Evolutionary conservation across 495 filamentous ascomycete species (phyloP).

Genomic region (Penicillium atrosanguineum): DNA sequence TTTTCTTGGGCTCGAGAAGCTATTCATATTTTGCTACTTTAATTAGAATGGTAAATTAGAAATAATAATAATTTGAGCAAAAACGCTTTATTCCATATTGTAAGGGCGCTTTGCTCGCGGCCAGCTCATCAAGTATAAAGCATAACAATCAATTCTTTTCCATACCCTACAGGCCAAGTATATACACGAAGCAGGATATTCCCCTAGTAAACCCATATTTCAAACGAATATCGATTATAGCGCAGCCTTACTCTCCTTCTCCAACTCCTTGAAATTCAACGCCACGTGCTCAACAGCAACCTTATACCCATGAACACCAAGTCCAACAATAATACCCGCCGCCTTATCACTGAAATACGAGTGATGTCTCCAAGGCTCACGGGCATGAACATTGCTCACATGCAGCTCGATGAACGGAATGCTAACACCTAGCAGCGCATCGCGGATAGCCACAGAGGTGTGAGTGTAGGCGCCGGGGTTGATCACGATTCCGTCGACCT

Average conservation of each 20-base stretch:
- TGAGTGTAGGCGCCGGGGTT: conserved; percentile 70
- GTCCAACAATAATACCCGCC: conserved; percentile 61
- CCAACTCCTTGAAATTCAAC: conserved; percentile 38
- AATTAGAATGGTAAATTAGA: too few relatives aligned
- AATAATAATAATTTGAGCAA: background rate
- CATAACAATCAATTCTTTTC: background rate
- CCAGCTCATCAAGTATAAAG: background rate
- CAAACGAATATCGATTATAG: conserved; percentile 2
- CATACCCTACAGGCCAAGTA: background rate
- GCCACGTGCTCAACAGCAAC: conserved; percentile 65
- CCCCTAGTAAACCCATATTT: background rate
- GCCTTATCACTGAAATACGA: conserved; percentile 72
- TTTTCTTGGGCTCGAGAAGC: background rate
- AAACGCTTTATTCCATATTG: too few relatives aligned
- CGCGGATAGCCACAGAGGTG: conserved; percentile 64
- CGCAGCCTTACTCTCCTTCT: conserved; percentile 26
- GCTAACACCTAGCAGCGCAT: conserved; percentile 60
- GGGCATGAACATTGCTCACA: conserved; percentile 64
- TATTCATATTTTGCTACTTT: too few relatives aligned
- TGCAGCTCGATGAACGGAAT: conserved; percentile 73
- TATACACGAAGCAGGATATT: conserved; percentile 3
- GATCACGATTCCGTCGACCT: conserved; percentile 62
- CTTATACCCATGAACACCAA: conserved; percentile 67
- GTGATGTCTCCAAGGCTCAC: conserved; percentile 61
- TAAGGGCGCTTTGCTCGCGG: too few relatives aligned